phyloP scores from a whole-genome alignment of 441 rosid species.

The Rhodomyrtus psidioides region DNA sequence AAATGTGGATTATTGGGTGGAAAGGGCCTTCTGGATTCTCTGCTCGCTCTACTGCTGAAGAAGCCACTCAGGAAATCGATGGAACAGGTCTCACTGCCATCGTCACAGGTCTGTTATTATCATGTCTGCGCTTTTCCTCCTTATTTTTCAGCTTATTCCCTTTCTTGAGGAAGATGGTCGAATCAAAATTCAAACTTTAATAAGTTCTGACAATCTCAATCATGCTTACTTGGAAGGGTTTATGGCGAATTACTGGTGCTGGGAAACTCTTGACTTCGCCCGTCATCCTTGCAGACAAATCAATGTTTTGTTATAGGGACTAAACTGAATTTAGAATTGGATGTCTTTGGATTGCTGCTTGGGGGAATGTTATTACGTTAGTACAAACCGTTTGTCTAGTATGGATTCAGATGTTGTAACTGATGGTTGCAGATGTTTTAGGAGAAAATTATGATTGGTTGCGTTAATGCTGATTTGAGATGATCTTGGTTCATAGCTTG shows the following conservation, averaged over 20 bases:
- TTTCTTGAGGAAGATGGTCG: not conserved
- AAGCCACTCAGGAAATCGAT: conserved; percentile 43
- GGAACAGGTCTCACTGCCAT: conserved; percentile 53
- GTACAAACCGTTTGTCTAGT: not conserved
- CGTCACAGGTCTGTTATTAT: conserved; percentile 30
- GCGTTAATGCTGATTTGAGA: not conserved
- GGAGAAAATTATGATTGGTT: not conserved
- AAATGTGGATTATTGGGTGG: conserved; percentile 43
- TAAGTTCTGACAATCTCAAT: not conserved
- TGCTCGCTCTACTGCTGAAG: conserved; percentile 46
- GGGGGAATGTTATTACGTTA: not conserved
- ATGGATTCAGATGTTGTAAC: not conserved
- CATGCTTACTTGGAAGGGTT: not conserved
- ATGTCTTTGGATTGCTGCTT: not conserved
- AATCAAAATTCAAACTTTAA: not conserved
- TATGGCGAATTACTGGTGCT: not conserved
- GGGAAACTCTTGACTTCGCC: not conserved
- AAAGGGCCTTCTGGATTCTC: conserved; percentile 59
- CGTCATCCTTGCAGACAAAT: not conserved
- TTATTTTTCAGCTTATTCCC: not conserved
- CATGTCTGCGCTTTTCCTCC: not conserved
- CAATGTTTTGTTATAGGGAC: not conserved
- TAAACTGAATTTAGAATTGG: not conserved
- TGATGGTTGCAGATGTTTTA: not conserved
- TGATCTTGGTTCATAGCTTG: not conserved